Conservation (phyloP, 208 protist genomes). For the Porcisia hertigi region DNA sequence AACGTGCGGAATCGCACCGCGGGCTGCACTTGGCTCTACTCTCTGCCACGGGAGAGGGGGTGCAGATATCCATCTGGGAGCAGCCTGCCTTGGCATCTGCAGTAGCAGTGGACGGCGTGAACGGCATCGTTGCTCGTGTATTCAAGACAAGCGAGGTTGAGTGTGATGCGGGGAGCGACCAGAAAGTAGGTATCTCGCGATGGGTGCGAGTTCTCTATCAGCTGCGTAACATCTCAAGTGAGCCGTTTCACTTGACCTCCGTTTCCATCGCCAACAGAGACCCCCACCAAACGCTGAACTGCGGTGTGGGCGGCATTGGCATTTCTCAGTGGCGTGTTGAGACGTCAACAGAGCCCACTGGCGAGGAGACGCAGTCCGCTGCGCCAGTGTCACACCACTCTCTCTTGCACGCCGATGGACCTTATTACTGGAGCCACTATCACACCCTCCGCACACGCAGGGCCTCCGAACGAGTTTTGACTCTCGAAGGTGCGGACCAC, state of each 20-base stretch:
- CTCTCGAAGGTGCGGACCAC: slow-evolving; percentile 18
- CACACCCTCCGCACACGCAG: slow-evolving; percentile 2
- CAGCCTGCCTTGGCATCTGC: not conserved
- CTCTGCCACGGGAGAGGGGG: slow-evolving; percentile 12
- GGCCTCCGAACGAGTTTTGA: slow-evolving; percentile 25
- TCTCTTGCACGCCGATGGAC: not conserved
- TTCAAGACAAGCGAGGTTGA: not conserved
- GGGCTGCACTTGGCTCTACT: slow-evolving; percentile 20
- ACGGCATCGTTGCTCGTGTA: slow-evolving; percentile 1
- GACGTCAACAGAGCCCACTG: not conserved
- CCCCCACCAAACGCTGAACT: slow-evolving; percentile 20
- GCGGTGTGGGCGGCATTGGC: slow-evolving; percentile 46
- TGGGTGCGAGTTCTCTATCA: slow-evolving; percentile 21
- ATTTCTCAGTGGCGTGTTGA: slow-evolving; percentile 1
- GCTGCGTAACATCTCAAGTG: slow-evolving; percentile 20
- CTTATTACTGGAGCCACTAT: not conserved
- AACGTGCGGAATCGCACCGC: not conserved
- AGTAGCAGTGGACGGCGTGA: slow-evolving; percentile 10
- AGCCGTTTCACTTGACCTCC: slow-evolving; percentile 24
- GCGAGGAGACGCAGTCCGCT: not conserved
- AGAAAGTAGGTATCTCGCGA: not conserved
- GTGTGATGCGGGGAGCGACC: not conserved
- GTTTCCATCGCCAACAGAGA: slow-evolving; percentile 25
- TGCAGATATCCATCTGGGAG: slow-evolving; percentile 12
- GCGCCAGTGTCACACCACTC: not conserved